Base-by-base conservation (phyloP, 2,329 filamentous ascomycete genomes). In the Nigrograna mackinnonii region DNA sequence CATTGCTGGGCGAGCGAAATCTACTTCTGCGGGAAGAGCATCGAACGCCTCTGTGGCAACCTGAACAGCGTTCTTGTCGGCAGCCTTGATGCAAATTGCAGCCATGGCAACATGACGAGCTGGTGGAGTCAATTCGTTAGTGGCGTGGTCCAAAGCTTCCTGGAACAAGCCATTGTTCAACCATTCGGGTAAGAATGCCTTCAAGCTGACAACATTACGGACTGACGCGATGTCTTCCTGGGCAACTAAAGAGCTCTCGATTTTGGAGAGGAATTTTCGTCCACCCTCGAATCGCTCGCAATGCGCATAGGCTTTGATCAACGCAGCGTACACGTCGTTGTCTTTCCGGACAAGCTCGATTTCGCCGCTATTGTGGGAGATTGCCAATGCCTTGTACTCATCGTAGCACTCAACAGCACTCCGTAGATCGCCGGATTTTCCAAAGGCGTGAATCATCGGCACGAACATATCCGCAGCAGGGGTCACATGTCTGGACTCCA, bases 391-490 rank as follows among this genome's bases (percentile, higher is more conserved):
- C 62, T 90, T 90, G 77, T 97, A 97, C 70, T 96, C 89, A 52
- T 95, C 92, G 72, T 96, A 99, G 70, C 90, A 91, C 66, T 96
- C 91, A 5, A 97, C 89, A 16, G 91, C 94, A 55, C 88, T 95
- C 57, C 85, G 79, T 33, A 97, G 74, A 64, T 97, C 91, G 37
- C 91, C 88, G 9, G 80, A 81, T 31, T 82, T 80, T 47, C 89
- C 89, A 63, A 96, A 97, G 1, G 91, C 91, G n/a, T 87, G 85
- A 66, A 99, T 96, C 89, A 99, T 96, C 14, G 86, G 81, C 2
- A 91, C 87, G 71, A 96, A 97, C 39, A 92, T 89, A 34, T 86
- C 83, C 5, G 90, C 86, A 44, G 86, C 84, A 0, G 92, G 89
- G 13, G 82, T 79, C 17, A 89, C 81, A 43, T 84, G 84, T 55